Evolutionary conservation across 179 eudicot species (phyloP), one percentile per base, ranked within the genome.

Genomic region (Amaranthus tricolor): DNA sequence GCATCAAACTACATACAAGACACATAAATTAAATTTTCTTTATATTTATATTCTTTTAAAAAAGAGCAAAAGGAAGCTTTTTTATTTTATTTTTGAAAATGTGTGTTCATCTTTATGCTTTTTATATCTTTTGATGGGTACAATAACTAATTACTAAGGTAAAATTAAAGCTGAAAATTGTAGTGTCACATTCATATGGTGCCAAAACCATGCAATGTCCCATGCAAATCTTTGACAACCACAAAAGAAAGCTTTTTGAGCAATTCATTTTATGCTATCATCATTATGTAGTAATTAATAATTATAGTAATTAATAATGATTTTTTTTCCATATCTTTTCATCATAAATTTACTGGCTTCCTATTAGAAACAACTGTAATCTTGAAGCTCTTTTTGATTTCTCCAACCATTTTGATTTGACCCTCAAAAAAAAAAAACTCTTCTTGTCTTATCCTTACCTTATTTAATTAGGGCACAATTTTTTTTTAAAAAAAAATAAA

Each of bases 161-260:
- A 13, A 69, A 64, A 69, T 7, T 14, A 52, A 69, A 69, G 72
- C 58, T 69, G 72, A 24, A 44, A 70, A 71, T 53, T 64, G 77
- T 49, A 50, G 63, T 58, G 82, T 75, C 82, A 76, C 65, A 75
- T 75, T 80, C 68, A 75, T 52, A 50, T 24, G 19, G 45, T 65
- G 79, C 82, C 79, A 75, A 80, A 71, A 59, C n/a, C 14, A 58
- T 63, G 57, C 58, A 47, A 55, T 72, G 71, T 45, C 78, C 82
- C 76, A 75, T 72, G 49, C 73, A 69, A 73, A 78, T 78, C 67
- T 78, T 73, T 67, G 62, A 73, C 81, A 73, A 73, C 81, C 68
- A 66, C 62, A 78, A 58, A 66, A 66, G 47, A n/a, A 73, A 73
- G 47, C 52, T 56, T 57, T 43, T 53, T 19, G 49, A 66, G 65